Evolutionary conservation across 1,139 yeast genomes (phyloP), one percentile per base, ranked within the genome.

Genomic region (Hyphopichia wangnamkhiaoensis): DNA sequence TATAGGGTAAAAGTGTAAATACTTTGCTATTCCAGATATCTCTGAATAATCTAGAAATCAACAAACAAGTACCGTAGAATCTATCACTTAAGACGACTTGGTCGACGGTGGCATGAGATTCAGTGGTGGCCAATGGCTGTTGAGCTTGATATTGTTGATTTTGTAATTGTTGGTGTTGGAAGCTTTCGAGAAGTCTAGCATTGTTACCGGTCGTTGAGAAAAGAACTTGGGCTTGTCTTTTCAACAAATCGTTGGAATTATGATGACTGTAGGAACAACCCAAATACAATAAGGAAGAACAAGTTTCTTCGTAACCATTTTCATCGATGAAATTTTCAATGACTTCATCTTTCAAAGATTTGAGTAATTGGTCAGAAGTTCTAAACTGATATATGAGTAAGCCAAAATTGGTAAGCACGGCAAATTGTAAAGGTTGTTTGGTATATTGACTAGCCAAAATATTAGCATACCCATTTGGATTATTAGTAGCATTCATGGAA

Each of bases 81-180:
- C 97, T 72, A 49, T 96, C 96, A 63, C 96, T 87, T 47, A 93
- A 73, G 26, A 88, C 79, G 8, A 93, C 96, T 54, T 84, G 83
- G 48, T 84, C 90, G 34, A 84, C 74, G 25, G 71, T 59, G 2
- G 71, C 68, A 37, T 66, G 70, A 3, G 57, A 31, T 6, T 53
- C 59, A 2, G 14, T 19, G 42, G 31, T 13, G 7, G 28, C 17
- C 13, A 32, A 19, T 15, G 46, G 49, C 27, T 46, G 50, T 14
- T 40, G 47, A 15, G 44, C 39, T 19, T 42, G 31, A 30, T 44
- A 49, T 13, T 50, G 49, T 23, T 31, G 5, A 21, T 13, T 30
- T 16, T 33, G 38, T 16, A 31, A 29, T 31, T 38, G 43, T 14
- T 21, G 29, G 6, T 28, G 30, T 23, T 33, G 35, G 9, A 52